Conservation (phyloP, 306 rosid species). For the Trifolium dubium region DNA sequence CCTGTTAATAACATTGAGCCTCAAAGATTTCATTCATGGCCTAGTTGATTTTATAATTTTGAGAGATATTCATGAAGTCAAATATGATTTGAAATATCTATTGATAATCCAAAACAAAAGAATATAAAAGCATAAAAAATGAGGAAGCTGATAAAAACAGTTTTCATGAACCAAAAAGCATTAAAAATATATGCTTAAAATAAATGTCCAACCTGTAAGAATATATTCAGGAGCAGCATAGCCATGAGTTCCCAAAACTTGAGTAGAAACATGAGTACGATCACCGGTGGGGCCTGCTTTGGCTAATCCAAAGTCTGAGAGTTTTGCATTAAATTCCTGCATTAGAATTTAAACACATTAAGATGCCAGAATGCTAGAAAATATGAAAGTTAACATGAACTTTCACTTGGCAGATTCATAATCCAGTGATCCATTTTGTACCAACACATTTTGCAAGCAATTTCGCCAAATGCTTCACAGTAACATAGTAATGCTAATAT, state of each 20-base stretch:
- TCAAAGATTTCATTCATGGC: neutral
- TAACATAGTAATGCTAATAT: slow-evolving; percentile 29
- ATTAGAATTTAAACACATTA: slow-evolving; percentile 28
- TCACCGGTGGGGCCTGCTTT: slow-evolving; percentile 97
- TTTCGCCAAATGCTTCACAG: neutral
- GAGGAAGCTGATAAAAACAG: neutral
- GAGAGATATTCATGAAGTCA: neutral
- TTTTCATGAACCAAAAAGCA: slow-evolving; percentile 7
- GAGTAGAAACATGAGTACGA: slow-evolving; percentile 87
- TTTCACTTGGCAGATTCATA: slow-evolving; percentile 13
- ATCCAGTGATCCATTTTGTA: neutral
- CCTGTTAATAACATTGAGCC: neutral
- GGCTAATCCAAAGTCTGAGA: slow-evolving; percentile 94
- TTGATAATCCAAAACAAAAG: neutral
- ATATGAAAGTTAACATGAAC: slow-evolving; percentile 27
- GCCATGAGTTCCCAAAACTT: slow-evolving; percentile 88
- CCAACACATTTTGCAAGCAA: too few species aligned
- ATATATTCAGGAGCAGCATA: slow-evolving; percentile 97
- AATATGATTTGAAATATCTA: neutral
- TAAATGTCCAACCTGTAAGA: slow-evolving; percentile 69
- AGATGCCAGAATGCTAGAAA: slow-evolving; percentile 9
- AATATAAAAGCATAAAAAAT: neutral
- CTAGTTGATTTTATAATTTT: neutral
- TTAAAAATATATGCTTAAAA: slow-evolving; percentile 15
- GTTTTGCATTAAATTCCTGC: slow-evolving; percentile 90